Conservation (phyloP, 1,284 basidiomycete species). For the Trichosporon asahii region DNA sequence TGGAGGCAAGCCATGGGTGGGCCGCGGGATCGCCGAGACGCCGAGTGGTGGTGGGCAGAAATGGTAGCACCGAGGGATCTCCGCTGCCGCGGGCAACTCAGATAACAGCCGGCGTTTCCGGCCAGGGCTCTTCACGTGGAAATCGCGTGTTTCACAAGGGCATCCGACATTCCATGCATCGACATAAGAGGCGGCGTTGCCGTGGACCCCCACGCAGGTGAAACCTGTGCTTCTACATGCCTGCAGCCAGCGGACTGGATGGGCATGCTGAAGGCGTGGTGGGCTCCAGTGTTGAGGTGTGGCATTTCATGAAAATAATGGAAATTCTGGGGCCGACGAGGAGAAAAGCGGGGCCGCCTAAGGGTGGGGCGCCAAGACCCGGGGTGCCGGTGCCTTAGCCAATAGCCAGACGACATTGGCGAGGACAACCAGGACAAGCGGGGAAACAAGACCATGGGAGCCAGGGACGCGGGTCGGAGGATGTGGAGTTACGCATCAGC, state of each 20-base stretch:
- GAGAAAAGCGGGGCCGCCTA: background rate
- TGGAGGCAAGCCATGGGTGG: background rate
- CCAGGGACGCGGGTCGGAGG: background rate
- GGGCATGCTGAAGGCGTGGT: background rate
- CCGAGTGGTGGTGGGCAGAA: background rate
- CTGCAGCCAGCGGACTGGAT: background rate
- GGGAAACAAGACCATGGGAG: background rate
- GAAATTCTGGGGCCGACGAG: background rate
- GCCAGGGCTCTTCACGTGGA: background rate
- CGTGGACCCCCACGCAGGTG: background rate
- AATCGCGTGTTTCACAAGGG: background rate
- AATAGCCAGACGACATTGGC: background rate
- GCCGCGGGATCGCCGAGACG: conserved; percentile 4
- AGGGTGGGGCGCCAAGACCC: conserved; percentile 1
- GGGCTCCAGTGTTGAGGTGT: background rate
- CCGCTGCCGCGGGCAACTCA: background rate
- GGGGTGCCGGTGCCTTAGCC: background rate
- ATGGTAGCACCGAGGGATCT: background rate
- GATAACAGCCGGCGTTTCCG: background rate
- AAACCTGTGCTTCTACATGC: background rate
- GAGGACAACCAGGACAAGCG: background rate
- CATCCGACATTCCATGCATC: background rate
- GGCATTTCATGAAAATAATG: background rate
- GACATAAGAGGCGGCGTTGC: background rate
- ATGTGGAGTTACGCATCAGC: background rate